Evolutionary conservation across 352 stramenopile genomes (phyloP).

Genomic region (Globisporangium echinulatum): DNA sequence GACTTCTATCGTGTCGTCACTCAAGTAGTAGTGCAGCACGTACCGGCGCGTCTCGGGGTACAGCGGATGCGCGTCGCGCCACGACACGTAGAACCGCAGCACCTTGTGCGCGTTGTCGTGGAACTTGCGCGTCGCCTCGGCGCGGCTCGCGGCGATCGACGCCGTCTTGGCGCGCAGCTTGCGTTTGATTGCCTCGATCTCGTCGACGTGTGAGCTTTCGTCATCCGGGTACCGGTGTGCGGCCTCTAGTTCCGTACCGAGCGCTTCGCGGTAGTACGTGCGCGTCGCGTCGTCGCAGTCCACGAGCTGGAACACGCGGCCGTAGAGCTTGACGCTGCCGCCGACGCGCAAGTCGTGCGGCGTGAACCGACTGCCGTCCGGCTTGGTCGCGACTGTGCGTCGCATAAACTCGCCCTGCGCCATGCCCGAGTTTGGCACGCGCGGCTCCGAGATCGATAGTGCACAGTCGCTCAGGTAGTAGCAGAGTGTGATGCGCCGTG

Average conservation of each 20-base stretch:
- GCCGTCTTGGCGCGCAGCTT: conserved; percentile 23
- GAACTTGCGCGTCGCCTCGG: conserved; percentile 61
- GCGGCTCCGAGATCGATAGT: conserved; percentile 85
- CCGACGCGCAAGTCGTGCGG: conserved; percentile 80
- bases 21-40: conserved; percentile 90
- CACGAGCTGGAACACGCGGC: conserved; percentile 74
- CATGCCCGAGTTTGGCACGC: conserved; percentile 83
- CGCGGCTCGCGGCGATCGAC: conserved; percentile 23
- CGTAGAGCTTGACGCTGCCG: conserved; percentile 70
- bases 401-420: conserved; percentile 87
- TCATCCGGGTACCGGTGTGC: conserved; percentile 81
- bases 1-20: conserved; percentile 90
- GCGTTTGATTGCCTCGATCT: conserved; percentile 52
- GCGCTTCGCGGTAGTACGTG: conserved; percentile 65
- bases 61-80: conserved; percentile 86
- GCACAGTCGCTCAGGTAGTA: conserved; percentile 82
- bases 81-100: conserved; percentile 89
- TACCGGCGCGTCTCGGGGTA: conserved; percentile 87
- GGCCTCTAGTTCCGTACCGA: conserved; percentile 22
- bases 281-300: conserved; percentile 87
- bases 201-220: conserved; percentile 29
- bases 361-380: conserved; percentile 27
- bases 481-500: conserved; percentile 66
- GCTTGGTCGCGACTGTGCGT: conserved; percentile 40
- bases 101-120: conserved; percentile 79